Evolutionary conservation across 2,329 filamentous ascomycete genomes (phyloP).

Genomic region (Chrysosporium keratinophilum): DNA sequence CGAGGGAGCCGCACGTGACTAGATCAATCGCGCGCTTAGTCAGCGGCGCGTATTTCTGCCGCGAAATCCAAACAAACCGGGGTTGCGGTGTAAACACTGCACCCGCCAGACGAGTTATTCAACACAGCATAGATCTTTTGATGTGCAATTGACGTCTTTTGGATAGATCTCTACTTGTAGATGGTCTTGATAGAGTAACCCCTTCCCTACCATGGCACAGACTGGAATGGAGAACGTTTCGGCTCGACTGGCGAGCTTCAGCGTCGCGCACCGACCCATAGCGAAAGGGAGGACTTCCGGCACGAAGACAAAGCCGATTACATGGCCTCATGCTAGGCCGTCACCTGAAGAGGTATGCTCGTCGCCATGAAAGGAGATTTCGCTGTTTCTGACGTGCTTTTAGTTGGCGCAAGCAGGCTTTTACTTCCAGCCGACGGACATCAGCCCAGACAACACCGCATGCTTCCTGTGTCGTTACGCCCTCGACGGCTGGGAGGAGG

Average conservation of each 20-base stretch:
- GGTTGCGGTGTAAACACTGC: constrained; percentile 7
- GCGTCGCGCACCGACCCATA: constrained; percentile 47
- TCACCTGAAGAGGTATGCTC: constrained; percentile 52
- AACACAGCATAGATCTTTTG: neutral
- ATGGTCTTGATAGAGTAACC: neutral
- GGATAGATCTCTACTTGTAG: neutral
- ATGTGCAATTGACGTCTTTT: neutral
- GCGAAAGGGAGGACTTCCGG: constrained; percentile 61
- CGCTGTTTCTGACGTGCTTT: constrained; percentile 9
- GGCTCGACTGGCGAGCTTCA: constrained; percentile 72
- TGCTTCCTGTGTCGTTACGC: constrained; percentile 80
- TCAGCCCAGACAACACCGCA: constrained; percentile 73
- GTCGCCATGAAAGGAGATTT: constrained; percentile 15
- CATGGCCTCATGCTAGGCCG: constrained; percentile 71
- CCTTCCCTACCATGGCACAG: constrained; percentile 7
- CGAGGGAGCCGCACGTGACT: neutral
- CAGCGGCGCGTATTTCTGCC: neutral
- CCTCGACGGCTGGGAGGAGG: constrained; percentile 83
- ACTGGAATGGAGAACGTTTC: constrained; percentile 53
- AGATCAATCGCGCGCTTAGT: neutral
- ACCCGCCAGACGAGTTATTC: neutral
- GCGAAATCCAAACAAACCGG: constrained; percentile 8
- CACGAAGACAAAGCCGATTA: constrained; percentile 46
- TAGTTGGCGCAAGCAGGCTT: constrained; percentile 88
- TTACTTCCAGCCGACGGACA: constrained; percentile 66